phyloP scores from a whole-genome alignment of 371 early-diverging fungal species.

The Mucor piriformis region DNA sequence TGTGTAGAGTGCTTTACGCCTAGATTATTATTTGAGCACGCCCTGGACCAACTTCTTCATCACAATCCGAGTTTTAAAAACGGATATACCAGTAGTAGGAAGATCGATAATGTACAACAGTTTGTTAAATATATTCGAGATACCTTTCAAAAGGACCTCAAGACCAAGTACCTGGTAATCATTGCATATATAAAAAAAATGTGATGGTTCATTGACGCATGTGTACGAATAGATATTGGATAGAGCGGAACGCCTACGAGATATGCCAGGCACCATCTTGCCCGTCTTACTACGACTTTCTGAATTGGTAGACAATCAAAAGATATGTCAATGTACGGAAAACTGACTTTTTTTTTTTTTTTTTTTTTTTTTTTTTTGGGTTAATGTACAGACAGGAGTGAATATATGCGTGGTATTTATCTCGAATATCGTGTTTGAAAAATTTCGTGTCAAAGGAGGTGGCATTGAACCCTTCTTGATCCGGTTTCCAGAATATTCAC shows the following conservation, averaged over 20 bases:
- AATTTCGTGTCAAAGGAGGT: constrained; percentile 72
- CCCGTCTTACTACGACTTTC: constrained; percentile 71
- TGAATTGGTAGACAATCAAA: constrained; percentile 53
- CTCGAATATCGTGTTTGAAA: constrained; percentile 77
- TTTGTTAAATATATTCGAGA: constrained; percentile 60
- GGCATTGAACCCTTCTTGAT: constrained; percentile 67
- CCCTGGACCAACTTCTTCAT: constrained; percentile 63
- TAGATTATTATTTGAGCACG: constrained; percentile 75
- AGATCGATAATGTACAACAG: constrained; percentile 69
- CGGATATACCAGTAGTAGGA: constrained; percentile 31
- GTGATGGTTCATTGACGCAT: too few relatives aligned
- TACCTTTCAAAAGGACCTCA: constrained; percentile 15
- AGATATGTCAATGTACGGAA: too few relatives aligned
- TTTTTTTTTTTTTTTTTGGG: not conserved
- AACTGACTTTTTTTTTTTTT: too few relatives aligned
- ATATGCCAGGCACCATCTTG: constrained; percentile 67
- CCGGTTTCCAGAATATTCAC: constrained; percentile 74
- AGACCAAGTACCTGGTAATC: constrained; percentile 52
- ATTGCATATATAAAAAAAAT: too few relatives aligned
- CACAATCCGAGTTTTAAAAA: constrained; percentile 25
- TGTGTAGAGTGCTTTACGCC: constrained; percentile 77
- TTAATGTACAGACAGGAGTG: constrained; percentile 35
- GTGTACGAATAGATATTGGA: constrained; percentile 68
- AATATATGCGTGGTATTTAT: constrained; percentile 76
- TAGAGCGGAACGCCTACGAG: constrained; percentile 80